Evolutionary conservation across 495 filamentous ascomycete species (phyloP), one percentile per base, ranked within the genome.

Genomic region (Daldinia bambusicola): DNA sequence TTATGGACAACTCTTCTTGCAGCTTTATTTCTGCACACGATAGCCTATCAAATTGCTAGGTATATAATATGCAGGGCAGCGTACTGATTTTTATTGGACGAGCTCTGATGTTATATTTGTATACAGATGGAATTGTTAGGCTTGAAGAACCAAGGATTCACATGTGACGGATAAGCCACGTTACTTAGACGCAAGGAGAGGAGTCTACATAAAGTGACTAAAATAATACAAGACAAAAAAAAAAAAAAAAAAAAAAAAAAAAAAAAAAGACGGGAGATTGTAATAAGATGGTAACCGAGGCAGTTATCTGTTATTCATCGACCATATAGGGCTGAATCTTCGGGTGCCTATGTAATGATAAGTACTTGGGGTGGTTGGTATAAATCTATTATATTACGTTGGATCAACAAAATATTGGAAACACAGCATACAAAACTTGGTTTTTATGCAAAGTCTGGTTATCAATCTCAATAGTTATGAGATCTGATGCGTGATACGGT

Each of bases 381-480:
- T 36, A 36, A 36, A 36, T 36, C 34, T 5, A 36, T 36, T 36
- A 36, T 36, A 36, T 36, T 6, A 36, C 34, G 7, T 48, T 10
- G 7, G 9, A 18, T 22, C 6, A 48, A 48, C 4, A 2, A 20
- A 8, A 9, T 9, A 48, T 48, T 3, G 16, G 16, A 9, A 18
- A 22, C 2, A 48, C n/a, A 10, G 6, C 43, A 48, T 48, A 12
- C 6, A 22, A 22, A 48, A 48, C 43, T 12, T 48, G 43, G 18
- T 48, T 48, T 48, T 4, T 13, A 48, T 48, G 41, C 16, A 45
- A 20, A 9, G 26, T 18, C 12, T 30, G 12, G 2, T 6, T 36
- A 57, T 41, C 22, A 26, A 57, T 57, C 55, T 57, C 9, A 16
- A 57, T 57, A 20, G n/a, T n/a, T n/a, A n/a, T 57, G 55, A 57